These are phyloP conservation scores for Aspergillus homomorphus DNA, from an alignment of 495 filamentous ascomycete genomes.

Conservation along the genomic window DNA sequence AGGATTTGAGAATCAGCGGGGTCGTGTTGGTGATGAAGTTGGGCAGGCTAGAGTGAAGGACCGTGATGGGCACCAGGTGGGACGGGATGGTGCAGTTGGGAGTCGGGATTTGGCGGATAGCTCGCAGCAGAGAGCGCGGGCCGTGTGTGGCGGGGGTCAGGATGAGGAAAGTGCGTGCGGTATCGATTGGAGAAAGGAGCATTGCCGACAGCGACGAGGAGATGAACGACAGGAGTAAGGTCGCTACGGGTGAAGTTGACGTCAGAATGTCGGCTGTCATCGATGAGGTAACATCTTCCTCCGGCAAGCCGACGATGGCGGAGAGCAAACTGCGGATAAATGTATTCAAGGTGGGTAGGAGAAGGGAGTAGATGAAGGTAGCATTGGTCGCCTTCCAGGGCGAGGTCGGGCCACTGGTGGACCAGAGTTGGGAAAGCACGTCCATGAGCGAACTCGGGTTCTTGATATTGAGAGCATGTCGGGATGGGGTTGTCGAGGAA, in stretches of 20 bases:
- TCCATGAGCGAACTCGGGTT: constrained; percentile 72
- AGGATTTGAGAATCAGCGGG: constrained; percentile 75
- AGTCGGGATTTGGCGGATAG: constrained; percentile 67
- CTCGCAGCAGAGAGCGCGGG: constrained; percentile 69
- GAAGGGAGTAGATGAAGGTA: constrained; percentile 82
- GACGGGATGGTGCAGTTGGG: constrained; percentile 67
- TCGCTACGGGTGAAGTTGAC: constrained; percentile 68
- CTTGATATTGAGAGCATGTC: constrained; percentile 66
- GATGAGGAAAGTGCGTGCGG: constrained; percentile 83
- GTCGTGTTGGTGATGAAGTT: constrained; percentile 73
- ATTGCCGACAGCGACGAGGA: constrained; percentile 77
- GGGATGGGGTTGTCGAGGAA: constrained; percentile 35
- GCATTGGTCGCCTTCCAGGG: constrained; percentile 92
- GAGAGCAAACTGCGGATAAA: constrained; percentile 82
- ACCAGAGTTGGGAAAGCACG: constrained; percentile 79
- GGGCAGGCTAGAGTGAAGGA: constrained; percentile 80
- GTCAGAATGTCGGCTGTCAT: constrained; percentile 61
- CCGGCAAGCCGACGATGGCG: constrained; percentile 78
- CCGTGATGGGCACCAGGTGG: constrained; percentile 71
- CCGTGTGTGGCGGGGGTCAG: constrained; percentile 71
- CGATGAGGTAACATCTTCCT: constrained; percentile 59
- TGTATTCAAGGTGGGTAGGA: constrained; percentile 80
- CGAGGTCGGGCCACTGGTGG: constrained; percentile 84
- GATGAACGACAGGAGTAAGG: constrained; percentile 74
- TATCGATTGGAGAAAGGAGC: constrained; percentile 80